A percentile compares a stretch with the other conserved stretches of the same genome.
phyloP scores from a whole-genome alignment of 495 filamentous ascomycete species.

The Penicillium odoratum region DNA sequence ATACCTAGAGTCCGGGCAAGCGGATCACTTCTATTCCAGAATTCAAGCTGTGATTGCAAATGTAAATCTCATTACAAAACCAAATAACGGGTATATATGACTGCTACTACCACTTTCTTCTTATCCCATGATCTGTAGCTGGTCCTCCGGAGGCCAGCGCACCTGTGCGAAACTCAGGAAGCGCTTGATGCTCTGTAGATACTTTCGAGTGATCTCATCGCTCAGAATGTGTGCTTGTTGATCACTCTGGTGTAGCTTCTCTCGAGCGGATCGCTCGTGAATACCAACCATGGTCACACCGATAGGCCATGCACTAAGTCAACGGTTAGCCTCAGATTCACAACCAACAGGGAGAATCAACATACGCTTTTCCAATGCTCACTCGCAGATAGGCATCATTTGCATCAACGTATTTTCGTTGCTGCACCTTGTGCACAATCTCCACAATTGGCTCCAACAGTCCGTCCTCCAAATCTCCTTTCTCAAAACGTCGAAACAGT shows the following conservation, averaged over 20 bases:
- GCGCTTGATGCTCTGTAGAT: conserved; percentile 95
- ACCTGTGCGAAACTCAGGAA: conserved; percentile 96
- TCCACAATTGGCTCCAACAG: conserved; percentile 86
- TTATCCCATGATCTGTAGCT: conserved; percentile 94
- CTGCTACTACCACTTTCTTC: not conserved
- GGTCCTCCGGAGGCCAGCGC: conserved; percentile 91
- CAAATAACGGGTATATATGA: conserved; percentile 12
- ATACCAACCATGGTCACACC: conserved; percentile 97
- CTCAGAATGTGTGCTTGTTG: conserved; percentile 95
- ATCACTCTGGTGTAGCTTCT: conserved; percentile 88
- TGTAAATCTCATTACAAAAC: not conserved
- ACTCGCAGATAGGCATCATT: conserved; percentile 92
- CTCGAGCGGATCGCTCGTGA: conserved; percentile 90
- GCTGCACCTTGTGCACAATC: conserved; percentile 88
- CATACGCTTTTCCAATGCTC: conserved; percentile 91
- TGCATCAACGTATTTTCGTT: conserved; percentile 88
- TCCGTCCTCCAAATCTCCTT: conserved; percentile 70
- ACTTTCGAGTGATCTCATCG: conserved; percentile 92
- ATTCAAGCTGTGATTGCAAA: not conserved
- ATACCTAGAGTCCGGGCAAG: not conserved
- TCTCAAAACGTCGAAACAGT: conserved; percentile 87
- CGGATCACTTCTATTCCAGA: too few species aligned
- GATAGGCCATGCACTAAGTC: conserved; percentile 83
- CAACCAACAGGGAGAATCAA: conserved; percentile 11
- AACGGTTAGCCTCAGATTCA: conserved; percentile 16